A percentile compares a stretch with the other conserved stretches of the same genome.
Evolutionary conservation across 2,329 filamentous ascomycete genomes (phyloP).

Genomic region (Ceratocystis variospora): DNA sequence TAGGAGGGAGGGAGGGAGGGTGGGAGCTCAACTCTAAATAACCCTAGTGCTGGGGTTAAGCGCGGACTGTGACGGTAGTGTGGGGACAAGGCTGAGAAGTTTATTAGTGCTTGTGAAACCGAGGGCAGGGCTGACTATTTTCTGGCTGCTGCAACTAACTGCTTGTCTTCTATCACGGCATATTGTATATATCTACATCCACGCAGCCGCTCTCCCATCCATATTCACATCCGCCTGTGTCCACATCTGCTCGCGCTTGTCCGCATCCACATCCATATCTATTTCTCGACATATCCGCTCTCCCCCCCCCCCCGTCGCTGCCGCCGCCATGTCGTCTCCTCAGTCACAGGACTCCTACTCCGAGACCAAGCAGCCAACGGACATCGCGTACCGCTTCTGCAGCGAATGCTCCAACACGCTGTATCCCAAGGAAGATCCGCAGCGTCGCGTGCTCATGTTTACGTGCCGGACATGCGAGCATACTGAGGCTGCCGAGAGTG

Average conservation of each 20-base stretch:
- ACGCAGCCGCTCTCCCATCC: too few relatives aligned
- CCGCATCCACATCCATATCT: not conserved
- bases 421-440: slow-evolving; percentile 87
- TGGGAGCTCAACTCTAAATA: not conserved
- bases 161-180: too few relatives aligned
- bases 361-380: slow-evolving; percentile 45
- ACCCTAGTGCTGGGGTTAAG: not conserved
- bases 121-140: too few relatives aligned
- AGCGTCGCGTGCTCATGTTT: slow-evolving; percentile 75
- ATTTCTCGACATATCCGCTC: not conserved
- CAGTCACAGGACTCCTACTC: slow-evolving; percentile 26
- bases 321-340: slow-evolving; percentile 40
- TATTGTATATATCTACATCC: too few relatives aligned
- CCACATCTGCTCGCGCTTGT: too few relatives aligned
- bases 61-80: not conserved
- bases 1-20: not conserved
- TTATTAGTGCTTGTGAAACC: too few relatives aligned
- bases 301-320: slow-evolving; percentile 4
- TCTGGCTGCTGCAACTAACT: too few relatives aligned
- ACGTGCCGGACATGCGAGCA: slow-evolving; percentile 92
- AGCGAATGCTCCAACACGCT: slow-evolving; percentile 98
- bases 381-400: slow-evolving; percentile 95
- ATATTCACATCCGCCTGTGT: too few relatives aligned
- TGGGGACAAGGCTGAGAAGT: not conserved
- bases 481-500: slow-evolving; percentile 70